A percentile compares a stretch with the other conserved stretches of the same genome.
These are phyloP conservation scores for Trichocomaceae sp. DNA, from an alignment of 2,329 filamentous ascomycete genomes.

Conservation along the genomic window DNA sequence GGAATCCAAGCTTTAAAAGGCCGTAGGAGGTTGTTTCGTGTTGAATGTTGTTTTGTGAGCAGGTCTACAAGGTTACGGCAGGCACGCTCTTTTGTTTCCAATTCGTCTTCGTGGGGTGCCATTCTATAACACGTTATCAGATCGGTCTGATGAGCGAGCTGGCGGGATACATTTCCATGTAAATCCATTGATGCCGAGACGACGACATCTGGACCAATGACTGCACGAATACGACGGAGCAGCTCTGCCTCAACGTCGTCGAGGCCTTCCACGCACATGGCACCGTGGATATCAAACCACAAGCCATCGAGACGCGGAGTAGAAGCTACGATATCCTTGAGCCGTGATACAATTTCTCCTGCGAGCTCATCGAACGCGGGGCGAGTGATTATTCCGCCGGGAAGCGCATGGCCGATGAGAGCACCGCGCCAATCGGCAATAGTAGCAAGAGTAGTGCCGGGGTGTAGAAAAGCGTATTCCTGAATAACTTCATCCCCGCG, in stretches of 20 bases:
- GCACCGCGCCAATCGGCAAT: conserved; percentile 46
- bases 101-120: conserved; percentile 47
- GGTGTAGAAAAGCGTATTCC: conserved; percentile 43
- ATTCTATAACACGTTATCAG: conserved; percentile 50
- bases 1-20: conserved; percentile 50
- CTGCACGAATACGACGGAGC: conserved; percentile 39
- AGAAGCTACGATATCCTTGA: conserved; percentile 31
- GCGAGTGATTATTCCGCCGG: conserved; percentile 45
- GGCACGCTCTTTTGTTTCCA: conserved; percentile 47
- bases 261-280: conserved; percentile 48
- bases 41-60: conserved; percentile 20
- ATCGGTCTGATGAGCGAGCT: conserved; percentile 46
- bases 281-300: conserved; percentile 53
- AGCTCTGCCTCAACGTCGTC: conserved; percentile 47
- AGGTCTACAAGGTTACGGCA: conserved; percentile 45
- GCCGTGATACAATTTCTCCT: conserved; percentile 35
- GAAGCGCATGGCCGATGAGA: conserved; percentile 47
- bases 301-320: conserved; percentile 40
- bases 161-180: conserved; percentile 49
- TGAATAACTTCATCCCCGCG: conserved; percentile 40
- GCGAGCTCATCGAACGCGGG: conserved; percentile 43
- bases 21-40: conserved; percentile 16
- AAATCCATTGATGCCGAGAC: conserved; percentile 53
- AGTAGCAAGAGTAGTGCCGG: conserved; percentile 35
- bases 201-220: conserved; percentile 42